These are phyloP conservation scores for Rhizopogon roseolus DNA, from an alignment of 768 basidiomycete genomes.

Conservation along the genomic window DNA sequence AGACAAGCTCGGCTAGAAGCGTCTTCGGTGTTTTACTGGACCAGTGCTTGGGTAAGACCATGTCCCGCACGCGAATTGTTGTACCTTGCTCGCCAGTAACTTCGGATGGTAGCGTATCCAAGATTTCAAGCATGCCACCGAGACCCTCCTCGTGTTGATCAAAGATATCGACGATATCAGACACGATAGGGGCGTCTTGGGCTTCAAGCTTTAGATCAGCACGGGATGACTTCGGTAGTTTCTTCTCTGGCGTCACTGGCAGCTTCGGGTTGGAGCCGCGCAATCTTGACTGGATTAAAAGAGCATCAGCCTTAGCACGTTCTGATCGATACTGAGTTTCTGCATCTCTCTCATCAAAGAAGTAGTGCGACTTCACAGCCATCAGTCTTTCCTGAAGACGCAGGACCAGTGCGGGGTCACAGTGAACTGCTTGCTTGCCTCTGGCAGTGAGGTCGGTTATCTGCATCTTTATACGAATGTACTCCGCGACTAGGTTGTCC, in stretches of 20 bases:
- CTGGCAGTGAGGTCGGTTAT: constrained; percentile 42
- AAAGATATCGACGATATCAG: constrained; percentile 40
- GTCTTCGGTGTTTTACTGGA: constrained; percentile 78
- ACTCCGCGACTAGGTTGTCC: constrained; percentile 56
- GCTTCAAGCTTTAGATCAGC: background rate
- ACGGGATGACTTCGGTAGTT: background rate
- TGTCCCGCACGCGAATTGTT: constrained; percentile 55
- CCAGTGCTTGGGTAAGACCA: constrained; percentile 81
- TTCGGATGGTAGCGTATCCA: constrained; percentile 60
- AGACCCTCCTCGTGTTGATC: constrained; percentile 44
- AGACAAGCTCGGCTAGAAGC: constrained; percentile 62
- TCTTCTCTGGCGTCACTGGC: background rate
- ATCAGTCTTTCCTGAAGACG: constrained; percentile 43
- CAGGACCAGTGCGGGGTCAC: constrained; percentile 23
- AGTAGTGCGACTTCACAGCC: constrained; percentile 51
- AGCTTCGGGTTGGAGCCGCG: constrained; percentile 21
- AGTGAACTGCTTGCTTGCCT: constrained; percentile 18
- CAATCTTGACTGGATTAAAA: constrained; percentile 38
- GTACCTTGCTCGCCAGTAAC: constrained; percentile 53
- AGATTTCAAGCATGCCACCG: constrained; percentile 67
- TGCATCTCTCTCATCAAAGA: constrained; percentile 69
- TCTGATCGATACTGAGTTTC: constrained; percentile 50
- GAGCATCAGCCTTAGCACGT: constrained; percentile 43
- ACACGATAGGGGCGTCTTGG: background rate
- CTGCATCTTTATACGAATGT: constrained; percentile 58